phyloP scores from a whole-genome alignment of 768 basidiomycete species.

The Macrolepiota dolichaula region DNA sequence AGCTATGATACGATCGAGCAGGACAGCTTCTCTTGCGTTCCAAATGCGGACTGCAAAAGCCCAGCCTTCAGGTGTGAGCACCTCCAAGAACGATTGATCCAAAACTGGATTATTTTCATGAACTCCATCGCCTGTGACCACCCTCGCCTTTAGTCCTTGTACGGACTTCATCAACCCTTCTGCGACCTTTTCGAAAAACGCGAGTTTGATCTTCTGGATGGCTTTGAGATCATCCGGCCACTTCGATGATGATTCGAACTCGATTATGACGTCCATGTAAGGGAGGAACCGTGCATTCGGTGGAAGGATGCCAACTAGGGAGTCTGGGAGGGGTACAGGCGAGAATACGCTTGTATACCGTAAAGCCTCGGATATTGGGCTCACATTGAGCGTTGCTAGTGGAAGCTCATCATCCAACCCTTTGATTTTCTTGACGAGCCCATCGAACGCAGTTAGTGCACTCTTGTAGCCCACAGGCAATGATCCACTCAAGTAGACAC shows the following conservation, averaged over 20 bases:
- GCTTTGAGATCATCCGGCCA: slow-evolving; percentile 96
- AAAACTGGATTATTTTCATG: slow-evolving; percentile 47
- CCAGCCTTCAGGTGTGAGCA: slow-evolving; percentile 81
- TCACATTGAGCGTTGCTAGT: slow-evolving; percentile 71
- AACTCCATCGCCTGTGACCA: slow-evolving; percentile 54
- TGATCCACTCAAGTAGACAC: slow-evolving; percentile 36
- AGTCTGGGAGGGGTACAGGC: slow-evolving; percentile 67
- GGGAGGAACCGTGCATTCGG: slow-evolving; percentile 62
- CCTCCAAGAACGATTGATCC: slow-evolving; percentile 71
- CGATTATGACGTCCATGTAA: slow-evolving; percentile 71
- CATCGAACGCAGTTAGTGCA: slow-evolving; percentile 77
- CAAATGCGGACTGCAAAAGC: slow-evolving; percentile 82
- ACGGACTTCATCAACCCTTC: slow-evolving; percentile 52
- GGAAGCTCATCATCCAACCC: slow-evolving; percentile 70
- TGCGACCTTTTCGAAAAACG: slow-evolving; percentile 84
- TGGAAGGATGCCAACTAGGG: slow-evolving; percentile 49
- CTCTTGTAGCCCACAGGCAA: slow-evolving; percentile 60
- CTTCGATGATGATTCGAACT: slow-evolving; percentile 87
- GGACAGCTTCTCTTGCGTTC: slow-evolving; percentile 80
- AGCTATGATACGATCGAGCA: slow-evolving; percentile 68
- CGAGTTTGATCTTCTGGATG: slow-evolving; percentile 92
- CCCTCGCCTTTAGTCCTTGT: slow-evolving; percentile 48
- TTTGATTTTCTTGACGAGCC: slow-evolving; percentile 72
- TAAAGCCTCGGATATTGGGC: slow-evolving; percentile 67
- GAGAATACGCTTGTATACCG: slow-evolving; percentile 82